Evolutionary conservation across 2,329 filamentous ascomycete genomes (phyloP), one percentile per base, ranked within the genome.

Genomic region (Apiospora kogelbergensis): DNA sequence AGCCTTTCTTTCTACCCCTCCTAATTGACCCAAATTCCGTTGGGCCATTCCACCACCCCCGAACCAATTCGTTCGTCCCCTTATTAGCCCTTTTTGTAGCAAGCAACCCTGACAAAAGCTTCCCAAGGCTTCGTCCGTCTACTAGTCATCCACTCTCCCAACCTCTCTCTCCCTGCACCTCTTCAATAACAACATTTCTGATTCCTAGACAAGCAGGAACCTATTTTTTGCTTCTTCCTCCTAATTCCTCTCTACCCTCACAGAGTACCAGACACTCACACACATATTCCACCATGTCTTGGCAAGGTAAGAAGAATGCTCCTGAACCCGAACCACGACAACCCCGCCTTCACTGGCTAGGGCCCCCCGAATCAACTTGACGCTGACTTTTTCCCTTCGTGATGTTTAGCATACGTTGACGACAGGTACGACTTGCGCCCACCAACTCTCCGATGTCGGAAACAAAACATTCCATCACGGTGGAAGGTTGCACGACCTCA

Each of bases 251-350:
- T 57, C 42, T 22, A 30, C 30, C 48, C 4, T 53, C 33, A 45
- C 40, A 42, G 44, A 44, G 48, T 57, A 63, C 66, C 53, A 37
- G 53, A 37, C 53, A 37, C 26, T 5, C 53, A 72, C 40, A 70
- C 48, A 65, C 60, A 68, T 65, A 68, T 64, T 65, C 64, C 68
- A 70, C 75, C 79, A 91, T 93, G 90, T 92, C 90, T 82, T 92
- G 90, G 90, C 90, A 93, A 91, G 89, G 91, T 93, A 81, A 75
- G 80, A 77, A 76, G 77, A 40, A 69, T 69, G 69, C 66, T 67
- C 66, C 68, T 72, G 72, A 65, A 72, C 44, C 65, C n/a, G 44
- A 66, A 66, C 44, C 44, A 66, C n/a, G n/a, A 26, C 65, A 66
- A 66, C 42, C 65, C 42, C 45, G 45, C 42, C 42, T 66, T 45